Percentiles rank a stretch among this genome's conserved stretches.
phyloP scores from a whole-genome alignment of 2,329 filamentous ascomycete species.

The Zymoseptoria passerinii region DNA sequence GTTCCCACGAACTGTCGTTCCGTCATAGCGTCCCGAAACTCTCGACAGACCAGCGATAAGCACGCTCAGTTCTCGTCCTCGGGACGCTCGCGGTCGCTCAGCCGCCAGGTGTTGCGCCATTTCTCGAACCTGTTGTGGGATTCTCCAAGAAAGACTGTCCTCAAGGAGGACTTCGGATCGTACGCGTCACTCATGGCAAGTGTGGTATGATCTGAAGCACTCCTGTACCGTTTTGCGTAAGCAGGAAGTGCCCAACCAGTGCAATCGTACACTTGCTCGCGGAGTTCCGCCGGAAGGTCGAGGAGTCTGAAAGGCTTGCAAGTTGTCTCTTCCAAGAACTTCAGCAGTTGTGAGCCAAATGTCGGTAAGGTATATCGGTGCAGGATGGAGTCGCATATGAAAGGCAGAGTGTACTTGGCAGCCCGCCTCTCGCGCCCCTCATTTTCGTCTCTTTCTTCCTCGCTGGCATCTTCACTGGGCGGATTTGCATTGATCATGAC shows the following conservation, averaged over 20 bases:
- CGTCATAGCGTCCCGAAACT: not conserved
- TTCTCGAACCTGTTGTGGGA: not conserved
- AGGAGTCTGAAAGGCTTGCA: slow-evolving; percentile 5
- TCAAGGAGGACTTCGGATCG: not conserved
- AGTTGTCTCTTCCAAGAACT: not conserved
- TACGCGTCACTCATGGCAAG: not conserved
- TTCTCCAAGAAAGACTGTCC: not conserved
- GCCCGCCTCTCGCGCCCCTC: not conserved
- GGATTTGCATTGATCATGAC: not conserved
- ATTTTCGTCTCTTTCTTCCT: not conserved
- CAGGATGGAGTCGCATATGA: not conserved
- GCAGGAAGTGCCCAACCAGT: not conserved
- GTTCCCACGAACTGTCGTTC: not conserved
- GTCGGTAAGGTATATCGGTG: not conserved
- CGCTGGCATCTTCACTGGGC: not conserved
- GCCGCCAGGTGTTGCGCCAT: not conserved
- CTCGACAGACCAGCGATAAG: not conserved
- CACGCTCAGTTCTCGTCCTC: not conserved
- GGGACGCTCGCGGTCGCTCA: not conserved
- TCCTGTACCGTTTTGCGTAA: not conserved
- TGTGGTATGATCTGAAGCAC: not conserved
- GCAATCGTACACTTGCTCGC: not conserved
- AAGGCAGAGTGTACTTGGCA: not conserved
- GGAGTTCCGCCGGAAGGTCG: slow-evolving; percentile 3
- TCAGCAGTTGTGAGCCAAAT: not conserved